Conservation (phyloP, 1,284 basidiomycete genomes). For the Rhodotorula sp. region DNA sequence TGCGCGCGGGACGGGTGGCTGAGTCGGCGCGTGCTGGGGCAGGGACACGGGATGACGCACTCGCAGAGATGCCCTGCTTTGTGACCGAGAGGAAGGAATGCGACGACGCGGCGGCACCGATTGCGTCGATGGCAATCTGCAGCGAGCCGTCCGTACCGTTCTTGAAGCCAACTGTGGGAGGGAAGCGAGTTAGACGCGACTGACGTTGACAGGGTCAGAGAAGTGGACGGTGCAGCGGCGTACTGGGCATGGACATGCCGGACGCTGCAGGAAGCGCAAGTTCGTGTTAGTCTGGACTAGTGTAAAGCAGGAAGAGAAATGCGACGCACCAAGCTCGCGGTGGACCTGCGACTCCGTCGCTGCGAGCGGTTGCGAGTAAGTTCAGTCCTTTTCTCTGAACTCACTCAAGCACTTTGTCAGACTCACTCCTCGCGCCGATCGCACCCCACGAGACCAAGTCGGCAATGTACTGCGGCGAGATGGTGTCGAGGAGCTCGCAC, state of each 20-base stretch:
- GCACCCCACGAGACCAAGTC: constrained; percentile 97
- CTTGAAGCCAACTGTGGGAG: constrained; percentile 61
- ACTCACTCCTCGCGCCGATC: constrained; percentile 78
- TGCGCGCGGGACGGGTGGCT: background rate
- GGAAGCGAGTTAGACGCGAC: too few relatives aligned
- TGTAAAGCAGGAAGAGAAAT: background rate
- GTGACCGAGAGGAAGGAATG: constrained; percentile 93
- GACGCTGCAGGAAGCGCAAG: constrained; percentile 11
- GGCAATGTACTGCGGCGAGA: constrained; percentile 90
- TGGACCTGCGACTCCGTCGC: constrained; percentile 95
- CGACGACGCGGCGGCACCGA: constrained; percentile 77
- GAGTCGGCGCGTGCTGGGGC: background rate
- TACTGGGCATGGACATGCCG: constrained; percentile 41
- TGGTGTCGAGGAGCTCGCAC: constrained; percentile 64
- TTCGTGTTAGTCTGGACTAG: background rate
- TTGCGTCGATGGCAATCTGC: constrained; percentile 68
- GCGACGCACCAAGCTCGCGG: constrained; percentile 54
- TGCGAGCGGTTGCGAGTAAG: background rate
- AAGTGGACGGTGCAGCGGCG: background rate
- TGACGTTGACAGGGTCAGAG: background rate
- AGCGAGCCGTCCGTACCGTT: constrained; percentile 57
- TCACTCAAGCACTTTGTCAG: background rate
- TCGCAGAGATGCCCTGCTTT: constrained; percentile 62
- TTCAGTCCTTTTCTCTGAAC: background rate
- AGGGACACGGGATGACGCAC: constrained; percentile 13